Conservation (phyloP, 495 filamentous ascomycete species). For the Cryomyces minteri region DNA sequence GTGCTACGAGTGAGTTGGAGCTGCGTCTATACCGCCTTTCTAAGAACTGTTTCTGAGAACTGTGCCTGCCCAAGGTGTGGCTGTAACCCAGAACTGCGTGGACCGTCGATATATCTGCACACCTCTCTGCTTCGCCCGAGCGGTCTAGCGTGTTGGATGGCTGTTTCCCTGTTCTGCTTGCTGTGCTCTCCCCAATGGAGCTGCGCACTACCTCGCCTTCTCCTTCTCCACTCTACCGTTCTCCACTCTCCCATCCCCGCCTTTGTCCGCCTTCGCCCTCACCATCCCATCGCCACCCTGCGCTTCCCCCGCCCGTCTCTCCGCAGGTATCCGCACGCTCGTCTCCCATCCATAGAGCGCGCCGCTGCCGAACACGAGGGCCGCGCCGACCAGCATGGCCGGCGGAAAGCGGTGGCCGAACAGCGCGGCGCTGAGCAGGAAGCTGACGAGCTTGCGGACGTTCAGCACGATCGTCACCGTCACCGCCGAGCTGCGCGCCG, state of each 20-base stretch:
- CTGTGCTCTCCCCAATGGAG: too few species aligned
- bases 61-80: too few species aligned
- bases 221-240: too few species aligned
- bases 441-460: conserved; percentile 81
- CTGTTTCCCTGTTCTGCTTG: too few species aligned
- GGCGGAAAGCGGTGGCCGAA: conserved; percentile 69
- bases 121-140: too few species aligned
- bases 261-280: not conserved
- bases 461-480: conserved; percentile 94
- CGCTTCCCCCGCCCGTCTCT: conserved; percentile 1
- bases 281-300: conserved; percentile 1
- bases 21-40: too few species aligned
- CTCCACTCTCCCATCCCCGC: not conserved
- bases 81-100: too few species aligned
- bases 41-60: too few species aligned
- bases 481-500: conserved; percentile 67
- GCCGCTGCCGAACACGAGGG: conserved; percentile 73
- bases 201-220: too few species aligned
- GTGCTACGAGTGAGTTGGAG: too few species aligned
- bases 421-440: conserved; percentile 76
- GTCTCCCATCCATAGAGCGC: conserved; percentile 73
- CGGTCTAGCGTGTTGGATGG: too few species aligned
- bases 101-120: too few species aligned
- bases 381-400: conserved; percentile 62
- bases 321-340: conserved; percentile 11